These are phyloP conservation scores for Limnanthes douglasii DNA, from an alignment of 345 rosid species.

Conservation along the genomic window DNA sequence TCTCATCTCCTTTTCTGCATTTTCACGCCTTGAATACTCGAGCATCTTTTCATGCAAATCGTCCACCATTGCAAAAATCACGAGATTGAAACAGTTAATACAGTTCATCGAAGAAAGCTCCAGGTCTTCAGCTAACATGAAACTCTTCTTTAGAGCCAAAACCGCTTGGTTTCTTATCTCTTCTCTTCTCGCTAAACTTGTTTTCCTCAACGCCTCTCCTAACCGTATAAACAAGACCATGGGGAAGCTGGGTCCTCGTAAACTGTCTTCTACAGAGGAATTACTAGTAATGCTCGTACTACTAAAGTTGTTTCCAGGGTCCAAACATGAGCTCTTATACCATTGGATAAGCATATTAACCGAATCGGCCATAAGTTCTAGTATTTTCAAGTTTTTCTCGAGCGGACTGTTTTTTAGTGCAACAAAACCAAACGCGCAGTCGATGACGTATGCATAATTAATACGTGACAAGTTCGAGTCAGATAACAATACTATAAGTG, in stretches of 20 bases:
- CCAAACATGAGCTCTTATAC: constrained; percentile 28
- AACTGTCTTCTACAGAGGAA: constrained; percentile 44
- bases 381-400: constrained; percentile 53
- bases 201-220: constrained; percentile 68
- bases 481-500: constrained; percentile 47
- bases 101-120: constrained; percentile 49
- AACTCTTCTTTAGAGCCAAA: constrained; percentile 33
- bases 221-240: constrained; percentile 49
- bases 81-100: constrained; percentile 25
- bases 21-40: constrained; percentile 65
- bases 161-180: constrained; percentile 75
- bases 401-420: constrained; percentile 47
- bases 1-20: constrained; percentile 67
- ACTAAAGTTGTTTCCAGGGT: constrained; percentile 25
- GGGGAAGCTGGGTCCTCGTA: constrained; percentile 20
- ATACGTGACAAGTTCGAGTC: constrained; percentile 25
- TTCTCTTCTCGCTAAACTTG: constrained; percentile 65
- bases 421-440: constrained; percentile 69
- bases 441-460: constrained; percentile 54
- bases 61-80: constrained; percentile 30
- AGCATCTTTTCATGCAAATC: constrained; percentile 84
- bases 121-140: constrained; percentile 39
- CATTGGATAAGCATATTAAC: constrained; percentile 38
- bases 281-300: constrained; percentile 28
- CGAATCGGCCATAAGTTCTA: constrained; percentile 61